These are phyloP conservation scores for Polygonum maritimum DNA, from an alignment of 148 eudicot species.

Conservation along the genomic window DNA sequence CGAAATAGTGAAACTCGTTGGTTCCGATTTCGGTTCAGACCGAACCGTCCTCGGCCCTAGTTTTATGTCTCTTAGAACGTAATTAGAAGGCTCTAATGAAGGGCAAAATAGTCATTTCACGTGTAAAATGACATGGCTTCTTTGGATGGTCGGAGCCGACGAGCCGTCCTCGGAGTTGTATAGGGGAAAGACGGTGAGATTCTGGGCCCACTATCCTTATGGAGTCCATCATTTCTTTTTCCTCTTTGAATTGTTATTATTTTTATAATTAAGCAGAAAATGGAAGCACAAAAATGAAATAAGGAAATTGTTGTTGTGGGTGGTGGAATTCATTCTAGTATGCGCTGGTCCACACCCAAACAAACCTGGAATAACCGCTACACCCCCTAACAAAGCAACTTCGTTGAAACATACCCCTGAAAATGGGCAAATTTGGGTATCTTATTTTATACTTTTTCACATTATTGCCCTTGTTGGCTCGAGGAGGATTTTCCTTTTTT, in stretches of 20 bases:
- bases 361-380: background rate
- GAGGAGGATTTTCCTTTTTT: background rate
- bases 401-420: constrained; percentile 6
- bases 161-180: constrained; percentile 8
- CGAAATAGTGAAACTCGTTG: no score
- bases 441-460: background rate
- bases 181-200: constrained; percentile 6
- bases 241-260: background rate
- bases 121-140: background rate
- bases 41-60: no score
- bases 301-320: background rate
- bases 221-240: background rate
- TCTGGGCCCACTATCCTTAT: background rate
- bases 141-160: constrained; percentile 11
- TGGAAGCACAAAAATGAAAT: background rate
- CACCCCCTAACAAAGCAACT: background rate
- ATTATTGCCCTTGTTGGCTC: constrained; percentile 4
- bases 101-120: background rate
- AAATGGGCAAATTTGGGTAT: background rate
- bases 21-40: no score
- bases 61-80: no score
- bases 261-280: background rate
- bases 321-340: background rate
- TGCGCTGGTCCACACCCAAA: background rate
- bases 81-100: no score